Evolutionary conservation across 345 rosid species (phyloP).

Genomic region (Turnera subulata): DNA sequence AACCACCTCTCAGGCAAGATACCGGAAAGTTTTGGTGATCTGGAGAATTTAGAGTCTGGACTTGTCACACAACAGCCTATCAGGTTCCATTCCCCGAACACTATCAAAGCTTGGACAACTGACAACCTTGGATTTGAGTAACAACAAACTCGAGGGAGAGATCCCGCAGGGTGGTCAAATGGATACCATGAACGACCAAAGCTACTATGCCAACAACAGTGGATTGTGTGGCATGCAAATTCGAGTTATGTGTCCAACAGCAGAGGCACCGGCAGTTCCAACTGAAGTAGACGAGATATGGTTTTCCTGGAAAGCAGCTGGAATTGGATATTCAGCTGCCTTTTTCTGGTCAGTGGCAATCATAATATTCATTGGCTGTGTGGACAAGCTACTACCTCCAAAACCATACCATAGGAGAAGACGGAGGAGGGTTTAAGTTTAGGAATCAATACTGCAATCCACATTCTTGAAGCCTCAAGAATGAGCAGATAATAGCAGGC

Average conservation of each 20-base stretch:
- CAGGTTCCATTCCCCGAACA: slow-evolving; percentile 24
- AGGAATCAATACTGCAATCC: too few relatives aligned
- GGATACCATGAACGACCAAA: slow-evolving; percentile 27
- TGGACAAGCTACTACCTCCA: slow-evolving; percentile 2
- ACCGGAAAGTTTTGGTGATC: slow-evolving; percentile 25
- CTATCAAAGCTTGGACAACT: slow-evolving; percentile 26
- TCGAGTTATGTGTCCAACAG: slow-evolving; percentile 20
- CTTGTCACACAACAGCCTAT: slow-evolving; percentile 32
- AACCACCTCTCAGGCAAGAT: slow-evolving; percentile 25
- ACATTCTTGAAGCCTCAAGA: too few relatives aligned
- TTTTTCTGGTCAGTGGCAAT: slow-evolving; percentile 10
- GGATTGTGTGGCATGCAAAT: slow-evolving; percentile 34
- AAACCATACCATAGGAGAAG: background rate
- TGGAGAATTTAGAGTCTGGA: slow-evolving; percentile 30
- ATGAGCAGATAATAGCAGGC: too few relatives aligned
- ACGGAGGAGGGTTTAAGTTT: slow-evolving; percentile 1
- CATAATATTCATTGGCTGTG: slow-evolving; percentile 13
- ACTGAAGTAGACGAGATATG: slow-evolving; percentile 10
- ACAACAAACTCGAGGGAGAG: slow-evolving; percentile 28
- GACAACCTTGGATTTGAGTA: slow-evolving; percentile 22
- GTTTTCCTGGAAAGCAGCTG: slow-evolving; percentile 33
- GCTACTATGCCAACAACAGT: slow-evolving; percentile 24
- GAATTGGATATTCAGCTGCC: slow-evolving; percentile 27
- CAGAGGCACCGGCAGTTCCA: slow-evolving; percentile 4
- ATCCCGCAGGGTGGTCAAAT: slow-evolving; percentile 36